Evolutionary conservation across 1,139 yeast species (phyloP), one percentile per base, ranked within the genome.

Genomic region (Candida sanyaensis): DNA sequence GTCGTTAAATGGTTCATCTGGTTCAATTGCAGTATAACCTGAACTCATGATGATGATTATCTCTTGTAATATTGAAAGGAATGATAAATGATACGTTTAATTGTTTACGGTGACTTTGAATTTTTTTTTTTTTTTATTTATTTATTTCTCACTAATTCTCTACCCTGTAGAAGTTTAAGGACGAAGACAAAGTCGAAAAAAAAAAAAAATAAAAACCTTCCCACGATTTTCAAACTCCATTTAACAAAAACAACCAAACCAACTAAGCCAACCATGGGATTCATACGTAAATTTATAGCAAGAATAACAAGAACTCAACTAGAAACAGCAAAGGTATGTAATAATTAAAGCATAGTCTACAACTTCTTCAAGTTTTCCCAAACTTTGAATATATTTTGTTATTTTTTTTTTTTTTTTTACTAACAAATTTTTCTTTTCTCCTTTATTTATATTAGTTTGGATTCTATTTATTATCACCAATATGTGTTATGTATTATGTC

Each of bases 401-500:
- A n/a, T n/a, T n/a, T n/a, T n/a, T n/a, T n/a, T n/a, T n/a, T n/a
- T n/a, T n/a, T 24, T 6, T 3, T 30, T 34, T 55, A 63, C 66
- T 65, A 63, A 63, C 65, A 34, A 30, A 49, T 32, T 13, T 23
- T 17, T 17, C 21, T 17, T 8, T 13, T 21, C n/a, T 17, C 30
- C 7, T 40, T n/a, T n/a, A 12, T 32, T 34, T 24, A 21, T 21
- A 46, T 6, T 50, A 84, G 87, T 91, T 92, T 69, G 86, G 96
- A 0, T 86, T 91, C 61, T 91, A 89, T 64, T 81, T 92, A 45
- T 73, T 91, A 58, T 83, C 96, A 2, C 98, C 97, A 1, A 88
- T 92, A 45, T 80, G 81, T 21, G 86, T 91, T 59, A 92, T 92
- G 98, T 85, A 89, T 67, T 92, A 87, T 60, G 92, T 90, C 44